Base-by-base conservation (phyloP, 148 eudicot species). In the Fagopyrum homotropicum region DNA sequence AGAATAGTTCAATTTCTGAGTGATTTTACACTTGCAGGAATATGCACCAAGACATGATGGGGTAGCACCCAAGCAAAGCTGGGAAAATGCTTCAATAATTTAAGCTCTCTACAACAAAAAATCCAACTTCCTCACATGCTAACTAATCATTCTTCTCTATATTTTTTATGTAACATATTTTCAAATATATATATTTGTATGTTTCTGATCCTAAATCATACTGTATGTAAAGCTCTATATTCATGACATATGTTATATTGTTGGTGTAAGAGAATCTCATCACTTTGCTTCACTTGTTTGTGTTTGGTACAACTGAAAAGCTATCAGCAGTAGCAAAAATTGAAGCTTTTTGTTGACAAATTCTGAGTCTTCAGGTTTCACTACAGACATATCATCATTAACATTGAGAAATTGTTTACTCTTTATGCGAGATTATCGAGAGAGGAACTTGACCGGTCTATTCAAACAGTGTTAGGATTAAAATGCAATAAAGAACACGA, bases 21-120 rank as follows among this genome's bases (percentile, higher is more conserved):
- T 79, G 71, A 71, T 77, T 73, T 52, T 74, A 68, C 52, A 74
- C 60, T 79, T 82, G 90, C 87, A 90, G 95, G 91, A 88, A 40
- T 90, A 90, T 80, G 83, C 73, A 73, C 84, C 95, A 79, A 77
- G 66, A 68, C 90, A 88, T 81, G 86, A 85, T 72, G 83, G 80
- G 45, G 87, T 88, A 74, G 92, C 87, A 76, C 82, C 95, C 30
- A 86, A 77, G 82, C 89, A 90, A 85, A 85, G 84, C 72, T 86
- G 89, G 90, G 84, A 88, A 1, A 81, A 81, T 78, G 81, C 82
- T 78, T 73, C 92, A 88, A 86, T 88, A 73, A 84, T 80, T 73
- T 5, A 19, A 46, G 30, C 47, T 68, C 54, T 71, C 68, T 17
- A 76, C 73, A 54, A 47, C 10, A 66, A 72, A 17, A 52, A 61